Conservation (phyloP, 2,329 filamentous ascomycete species). For the Rhinocladiella mackenziei region DNA sequence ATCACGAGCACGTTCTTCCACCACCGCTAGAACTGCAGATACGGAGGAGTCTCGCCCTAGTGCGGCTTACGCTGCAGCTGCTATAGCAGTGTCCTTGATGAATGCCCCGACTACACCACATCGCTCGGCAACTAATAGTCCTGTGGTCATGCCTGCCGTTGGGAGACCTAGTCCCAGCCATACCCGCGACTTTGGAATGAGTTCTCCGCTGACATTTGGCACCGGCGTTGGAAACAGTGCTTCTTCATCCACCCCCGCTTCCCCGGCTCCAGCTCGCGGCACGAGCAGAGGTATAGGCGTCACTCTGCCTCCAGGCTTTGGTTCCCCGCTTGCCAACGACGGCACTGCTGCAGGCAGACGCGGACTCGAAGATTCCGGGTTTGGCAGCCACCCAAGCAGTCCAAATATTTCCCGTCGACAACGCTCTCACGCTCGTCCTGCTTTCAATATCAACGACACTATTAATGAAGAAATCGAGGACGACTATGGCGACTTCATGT, state of each 20-base stretch:
- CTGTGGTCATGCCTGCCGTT: conserved; percentile 6
- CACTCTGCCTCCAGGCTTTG: neutral
- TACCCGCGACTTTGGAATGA: conserved; percentile 4
- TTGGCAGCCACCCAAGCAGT: too few relatives aligned
- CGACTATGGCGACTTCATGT: neutral
- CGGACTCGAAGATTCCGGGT: too few relatives aligned
- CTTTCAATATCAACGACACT: neutral
- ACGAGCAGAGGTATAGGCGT: neutral
- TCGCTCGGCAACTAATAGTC: neutral
- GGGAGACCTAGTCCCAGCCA: conserved; percentile 6
- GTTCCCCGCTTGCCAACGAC: neutral
- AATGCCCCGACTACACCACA: neutral
- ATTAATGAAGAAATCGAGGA: conserved; percentile 8
- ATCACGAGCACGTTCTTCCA: neutral
- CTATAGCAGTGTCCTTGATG: too few relatives aligned
- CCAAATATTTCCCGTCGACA: too few relatives aligned
- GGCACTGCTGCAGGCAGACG: too few relatives aligned
- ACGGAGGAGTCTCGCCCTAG: neutral
- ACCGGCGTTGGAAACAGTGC: too few relatives aligned
- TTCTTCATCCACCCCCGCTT: neutral
- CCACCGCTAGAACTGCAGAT: neutral
- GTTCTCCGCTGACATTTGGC: conserved; percentile 1
- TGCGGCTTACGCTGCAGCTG: neutral
- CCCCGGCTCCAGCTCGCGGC: neutral
- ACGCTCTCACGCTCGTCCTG: conserved; percentile 3